Percentiles rank a stretch among this genome's conserved stretches.
phyloP scores from a whole-genome alignment of 2,329 filamentous ascomycete species.

The Sarocladium oryzae region DNA sequence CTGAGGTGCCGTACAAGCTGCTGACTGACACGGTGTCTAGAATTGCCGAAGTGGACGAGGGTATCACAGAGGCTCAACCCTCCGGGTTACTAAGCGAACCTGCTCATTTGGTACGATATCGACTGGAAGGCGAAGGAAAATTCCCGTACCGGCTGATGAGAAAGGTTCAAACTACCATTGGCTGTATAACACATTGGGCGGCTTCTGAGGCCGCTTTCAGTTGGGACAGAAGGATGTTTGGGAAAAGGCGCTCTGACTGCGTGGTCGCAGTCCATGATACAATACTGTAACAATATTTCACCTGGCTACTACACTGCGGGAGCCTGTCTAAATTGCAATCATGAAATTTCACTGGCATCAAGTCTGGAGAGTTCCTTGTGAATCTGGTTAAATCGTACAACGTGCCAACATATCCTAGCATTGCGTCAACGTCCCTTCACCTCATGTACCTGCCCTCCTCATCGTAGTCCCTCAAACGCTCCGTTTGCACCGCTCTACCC shows the following conservation, averaged over 20 bases:
- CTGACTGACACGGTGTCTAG: slow-evolving; percentile 34
- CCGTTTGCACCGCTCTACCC: slow-evolving; percentile 64
- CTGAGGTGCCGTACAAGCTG: not conserved
- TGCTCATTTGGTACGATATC: not conserved
- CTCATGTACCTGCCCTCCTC: slow-evolving; percentile 27
- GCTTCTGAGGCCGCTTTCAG: not conserved
- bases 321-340: not conserved
- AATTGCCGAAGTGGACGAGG: slow-evolving; percentile 88
- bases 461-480: slow-evolving; percentile 36
- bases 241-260: slow-evolving; percentile 2
- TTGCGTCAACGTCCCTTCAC: not conserved
- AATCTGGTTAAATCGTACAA: not conserved
- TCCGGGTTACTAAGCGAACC: slow-evolving; percentile 67
- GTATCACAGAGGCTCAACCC: slow-evolving; percentile 92
- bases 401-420: not conserved
- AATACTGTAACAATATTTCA: slow-evolving; percentile 7
- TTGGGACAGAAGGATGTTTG: not conserved
- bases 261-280: slow-evolving; percentile 2
- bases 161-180: not conserved
- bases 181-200: slow-evolving; percentile 4
- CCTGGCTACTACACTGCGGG: not conserved
- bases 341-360: not conserved
- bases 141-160: not conserved
- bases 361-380: not conserved
- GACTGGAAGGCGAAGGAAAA: not conserved